Evolutionary conservation across 768 basidiomycete species (phyloP).

Genomic region (Clitopilus hobsonii): DNA sequence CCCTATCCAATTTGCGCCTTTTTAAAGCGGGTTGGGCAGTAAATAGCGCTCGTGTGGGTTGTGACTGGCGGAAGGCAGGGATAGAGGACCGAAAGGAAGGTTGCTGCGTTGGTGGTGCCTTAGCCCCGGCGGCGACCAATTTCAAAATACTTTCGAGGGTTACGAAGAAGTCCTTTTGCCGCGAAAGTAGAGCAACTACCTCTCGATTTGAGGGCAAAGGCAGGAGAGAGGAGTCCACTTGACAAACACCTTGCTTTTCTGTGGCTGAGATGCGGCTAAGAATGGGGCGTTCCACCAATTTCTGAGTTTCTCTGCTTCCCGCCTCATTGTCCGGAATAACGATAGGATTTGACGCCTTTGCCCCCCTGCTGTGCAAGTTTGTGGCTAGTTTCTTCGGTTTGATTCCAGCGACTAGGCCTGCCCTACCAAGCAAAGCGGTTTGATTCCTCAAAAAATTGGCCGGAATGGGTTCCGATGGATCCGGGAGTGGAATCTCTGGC

Average conservation of each 20-base stretch:
- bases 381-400: conserved; percentile 49
- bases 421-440: conserved; percentile 63
- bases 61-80: conserved; percentile 2
- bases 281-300: conserved; percentile 28
- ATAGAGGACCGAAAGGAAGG: conserved; percentile 11
- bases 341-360: conserved; percentile 61
- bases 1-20: conserved; percentile 57
- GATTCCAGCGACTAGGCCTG: conserved; percentile 65
- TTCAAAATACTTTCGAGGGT: conserved; percentile 59
- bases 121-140: conserved; percentile 41
- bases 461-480: conserved; percentile 56
- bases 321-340: conserved; percentile 49
- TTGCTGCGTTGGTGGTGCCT: neutral
- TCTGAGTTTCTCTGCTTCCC: neutral
- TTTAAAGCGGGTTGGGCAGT: conserved; percentile 34
- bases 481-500: conserved; percentile 59
- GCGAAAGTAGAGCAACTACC: conserved; percentile 52
- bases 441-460: conserved; percentile 72
- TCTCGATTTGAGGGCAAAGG: conserved; percentile 53
- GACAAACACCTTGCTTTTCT: no score
- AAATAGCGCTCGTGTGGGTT: neutral
- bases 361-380: conserved; percentile 41
- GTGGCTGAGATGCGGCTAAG: no score
- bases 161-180: conserved; percentile 63
- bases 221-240: conserved; percentile 38